Conservation (phyloP, 1,139 yeast genomes). For the Candida frijolesensis region DNA sequence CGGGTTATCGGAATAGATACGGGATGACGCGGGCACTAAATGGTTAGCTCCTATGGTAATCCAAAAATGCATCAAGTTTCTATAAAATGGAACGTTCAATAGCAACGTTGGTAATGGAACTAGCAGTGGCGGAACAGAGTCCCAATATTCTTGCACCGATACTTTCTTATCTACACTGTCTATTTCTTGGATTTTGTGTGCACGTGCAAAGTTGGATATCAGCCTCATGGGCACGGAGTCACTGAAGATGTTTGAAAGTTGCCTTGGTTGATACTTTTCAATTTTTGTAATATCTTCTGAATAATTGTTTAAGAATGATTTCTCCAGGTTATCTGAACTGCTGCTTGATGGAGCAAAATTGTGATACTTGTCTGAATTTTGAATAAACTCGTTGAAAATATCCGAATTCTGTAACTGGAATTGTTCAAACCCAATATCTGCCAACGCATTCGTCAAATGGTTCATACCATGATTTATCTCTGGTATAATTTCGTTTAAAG, state of each 20-base stretch:
- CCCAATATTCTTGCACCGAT: background rate
- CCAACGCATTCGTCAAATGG: constrained; percentile 30
- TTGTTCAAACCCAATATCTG: constrained; percentile 29
- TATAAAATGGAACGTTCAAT: constrained; percentile 58
- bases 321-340: constrained; percentile 3
- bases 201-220: background rate
- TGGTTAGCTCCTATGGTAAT: constrained; percentile 61
- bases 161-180: background rate
- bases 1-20: constrained; percentile 63
- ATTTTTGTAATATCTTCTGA: constrained; percentile 25
- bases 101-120: constrained; percentile 61
- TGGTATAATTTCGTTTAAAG: background rate
- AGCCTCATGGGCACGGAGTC: constrained; percentile 13
- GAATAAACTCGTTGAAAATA: constrained; percentile 28
- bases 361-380: constrained; percentile 4
- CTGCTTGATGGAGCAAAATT: background rate
- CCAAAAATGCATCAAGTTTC: constrained; percentile 65
- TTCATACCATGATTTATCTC: constrained; percentile 25
- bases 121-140: constrained; percentile 49
- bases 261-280: constrained; percentile 20
- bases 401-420: constrained; percentile 33
- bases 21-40: constrained; percentile 70
- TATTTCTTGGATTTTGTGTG: background rate
- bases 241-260: constrained; percentile 5
- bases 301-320: constrained; percentile 20